Evolutionary conservation across 306 rosid species (phyloP).

Genomic region (Cicer arietinum): DNA sequence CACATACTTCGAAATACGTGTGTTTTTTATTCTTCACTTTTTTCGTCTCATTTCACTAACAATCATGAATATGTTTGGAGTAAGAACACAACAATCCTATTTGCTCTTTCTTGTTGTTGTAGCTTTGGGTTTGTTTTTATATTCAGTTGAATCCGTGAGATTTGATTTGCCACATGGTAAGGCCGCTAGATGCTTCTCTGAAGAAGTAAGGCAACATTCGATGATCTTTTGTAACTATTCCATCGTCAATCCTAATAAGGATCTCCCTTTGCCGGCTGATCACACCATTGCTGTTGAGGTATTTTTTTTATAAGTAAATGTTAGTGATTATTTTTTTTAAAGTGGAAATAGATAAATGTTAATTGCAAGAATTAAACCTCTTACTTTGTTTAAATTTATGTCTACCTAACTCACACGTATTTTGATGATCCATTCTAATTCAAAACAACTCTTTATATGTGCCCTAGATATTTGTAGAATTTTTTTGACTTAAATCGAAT

Average conservation of each 20-base stretch:
- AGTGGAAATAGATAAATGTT: too few relatives aligned
- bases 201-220: slow-evolving; percentile 61
- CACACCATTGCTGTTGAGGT: slow-evolving; percentile 72
- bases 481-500: too few relatives aligned
- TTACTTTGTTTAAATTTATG: too few relatives aligned
- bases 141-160: slow-evolving; percentile 56
- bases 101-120: slow-evolving; percentile 28
- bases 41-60: background rate
- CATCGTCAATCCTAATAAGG: slow-evolving; percentile 53
- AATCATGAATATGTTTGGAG: slow-evolving; percentile 29
- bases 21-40: background rate
- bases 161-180: slow-evolving; percentile 66
- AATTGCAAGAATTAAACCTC: too few relatives aligned
- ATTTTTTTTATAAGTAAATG: background rate
- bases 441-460: too few relatives aligned
- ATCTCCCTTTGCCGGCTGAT: slow-evolving; percentile 48
- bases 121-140: slow-evolving; percentile 44
- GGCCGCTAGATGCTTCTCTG: slow-evolving; percentile 65
- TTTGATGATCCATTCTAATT: too few relatives aligned
- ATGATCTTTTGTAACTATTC: slow-evolving; percentile 69
- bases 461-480: too few relatives aligned
- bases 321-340: too few relatives aligned
- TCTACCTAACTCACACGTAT: too few relatives aligned
- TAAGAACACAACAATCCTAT: background rate
- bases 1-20: background rate